Conservation (phyloP, 768 basidiomycete genomes). For the Agrocybe praecox region DNA sequence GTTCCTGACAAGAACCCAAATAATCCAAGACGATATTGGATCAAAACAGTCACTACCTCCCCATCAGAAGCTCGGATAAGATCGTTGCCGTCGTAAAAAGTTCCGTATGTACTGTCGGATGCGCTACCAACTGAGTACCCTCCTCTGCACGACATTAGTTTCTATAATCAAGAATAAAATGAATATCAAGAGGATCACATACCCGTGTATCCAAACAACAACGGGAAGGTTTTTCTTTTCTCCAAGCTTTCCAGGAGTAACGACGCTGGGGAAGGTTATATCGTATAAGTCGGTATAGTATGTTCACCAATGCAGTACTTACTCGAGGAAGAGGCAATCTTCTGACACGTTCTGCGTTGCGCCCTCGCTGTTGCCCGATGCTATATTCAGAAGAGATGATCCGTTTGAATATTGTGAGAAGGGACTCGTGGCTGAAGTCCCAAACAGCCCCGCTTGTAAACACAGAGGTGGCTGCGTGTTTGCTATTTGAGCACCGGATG, state of each 20-base stretch:
- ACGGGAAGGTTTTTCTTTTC: conserved; percentile 33
- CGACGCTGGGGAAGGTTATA: conserved; percentile 26
- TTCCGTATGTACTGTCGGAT: conserved; percentile 1
- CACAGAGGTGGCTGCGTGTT: conserved; percentile 32
- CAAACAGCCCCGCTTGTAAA: conserved; percentile 24
- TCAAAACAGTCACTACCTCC: conserved; percentile 37
- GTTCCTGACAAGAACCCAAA: conserved; percentile 49
- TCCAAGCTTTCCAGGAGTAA: conserved; percentile 32
- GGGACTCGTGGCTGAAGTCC: conserved; percentile 31
- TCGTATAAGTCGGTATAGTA: too few species aligned
- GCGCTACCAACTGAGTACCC: conserved; percentile 35
- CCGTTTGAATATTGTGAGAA: conserved; percentile 18
- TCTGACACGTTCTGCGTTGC: conserved; percentile 22
- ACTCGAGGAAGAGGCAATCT: conserved; percentile 47
- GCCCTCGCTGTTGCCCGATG: neutral
- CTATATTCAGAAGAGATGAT: neutral
- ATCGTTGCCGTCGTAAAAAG: conserved; percentile 33
- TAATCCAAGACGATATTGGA: conserved; percentile 46
- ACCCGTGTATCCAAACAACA: conserved; percentile 48
- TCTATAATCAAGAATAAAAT: neutral
- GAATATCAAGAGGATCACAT: neutral
- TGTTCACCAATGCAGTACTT: too few species aligned
- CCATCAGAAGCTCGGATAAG: conserved; percentile 36
- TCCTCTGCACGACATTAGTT: conserved; percentile 16
- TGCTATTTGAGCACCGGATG: conserved; percentile 31